Evolutionary conservation across 805 yeast genomes (phyloP), one percentile per base, ranked within the genome.

Genomic region (Yarrowia sp.): DNA sequence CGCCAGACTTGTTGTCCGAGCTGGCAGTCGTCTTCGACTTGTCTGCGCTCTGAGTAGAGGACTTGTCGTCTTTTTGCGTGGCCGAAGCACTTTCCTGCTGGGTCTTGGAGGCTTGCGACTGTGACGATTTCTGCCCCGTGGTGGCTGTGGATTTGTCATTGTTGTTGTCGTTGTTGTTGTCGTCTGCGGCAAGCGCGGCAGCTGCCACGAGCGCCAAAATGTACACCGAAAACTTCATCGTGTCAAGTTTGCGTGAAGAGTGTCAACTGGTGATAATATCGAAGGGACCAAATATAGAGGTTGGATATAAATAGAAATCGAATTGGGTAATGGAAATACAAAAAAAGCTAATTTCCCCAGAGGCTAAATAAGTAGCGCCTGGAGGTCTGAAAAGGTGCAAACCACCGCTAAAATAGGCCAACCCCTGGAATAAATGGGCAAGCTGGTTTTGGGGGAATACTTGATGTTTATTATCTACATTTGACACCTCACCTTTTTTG

Each of bases 321-420:
- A 35, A 35, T 51, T 51, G 58, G 58, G 58, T 51, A 51, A 35
- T 51, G 58, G 42, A 33, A 33, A 51, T 33, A 51, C 58, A 51
- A n/a, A 10, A 19, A 18, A 51, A 35, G 38, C 31, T 47, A 47
- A 47, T 22, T 22, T 21, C 41, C 27, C 39, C 39, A 47, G 56
- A 32, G 32, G 58, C 58, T 51, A 51, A 33, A 49, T 4, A 22
- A 13, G 32, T 33, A 21, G 29, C 12, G 33, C 35, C 35, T 14
- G n/a, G 13, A 27, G 18, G 10, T 13, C 35, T 12, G 6, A 14
- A 44, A 44, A 44, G 16, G 35, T 29, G n/a, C 6, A 27, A 44
- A 27, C 18, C 51, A 13, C 24, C 18, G 35, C n/a, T 42, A 13
- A n/a, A 29, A 19, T 27, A 44, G 35, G 51, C 9, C 25, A 29